phyloP scores from a whole-genome alignment of 805 yeast genomes.

The Schwanniomyces vanrijiae region DNA sequence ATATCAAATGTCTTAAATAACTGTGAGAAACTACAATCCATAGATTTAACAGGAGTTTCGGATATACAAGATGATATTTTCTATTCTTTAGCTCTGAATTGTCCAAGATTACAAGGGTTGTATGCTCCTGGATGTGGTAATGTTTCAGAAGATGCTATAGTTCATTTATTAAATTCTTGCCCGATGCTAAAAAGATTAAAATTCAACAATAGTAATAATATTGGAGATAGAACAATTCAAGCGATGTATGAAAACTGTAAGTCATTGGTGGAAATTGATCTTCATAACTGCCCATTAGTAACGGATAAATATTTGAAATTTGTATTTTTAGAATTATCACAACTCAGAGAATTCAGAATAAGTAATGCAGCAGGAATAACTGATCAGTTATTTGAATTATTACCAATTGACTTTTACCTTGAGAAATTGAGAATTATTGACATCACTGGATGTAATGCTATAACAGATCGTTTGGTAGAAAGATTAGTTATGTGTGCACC shows the following conservation, averaged over 20 bases:
- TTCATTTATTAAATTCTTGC: constrained; percentile 58
- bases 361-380: constrained; percentile 70
- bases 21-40: constrained; percentile 74
- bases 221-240: constrained; percentile 63
- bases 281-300: constrained; percentile 76
- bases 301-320: constrained; percentile 60
- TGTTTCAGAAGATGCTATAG: constrained; percentile 67
- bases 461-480: constrained; percentile 78
- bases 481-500: constrained; percentile 78
- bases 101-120: constrained; percentile 81
- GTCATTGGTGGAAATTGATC: constrained; percentile 83
- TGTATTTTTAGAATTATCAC: constrained; percentile 62
- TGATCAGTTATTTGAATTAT: constrained; percentile 58
- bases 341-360: constrained; percentile 80
- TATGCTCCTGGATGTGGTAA: constrained; percentile 82
- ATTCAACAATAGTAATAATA: constrained; percentile 65
- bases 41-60: constrained; percentile 81
- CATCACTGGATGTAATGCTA: constrained; percentile 76
- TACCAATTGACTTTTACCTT: constrained; percentile 48
- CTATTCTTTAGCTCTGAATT: constrained; percentile 62
- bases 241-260: constrained; percentile 71
- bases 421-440: constrained; percentile 80
- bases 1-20: constrained; percentile 60
- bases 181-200: constrained; percentile 80
- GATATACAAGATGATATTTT: constrained; percentile 67